These are phyloP conservation scores for Phaeophleospora eucalypticola DNA, from an alignment of 2,329 filamentous ascomycete species.

Conservation along the genomic window DNA sequence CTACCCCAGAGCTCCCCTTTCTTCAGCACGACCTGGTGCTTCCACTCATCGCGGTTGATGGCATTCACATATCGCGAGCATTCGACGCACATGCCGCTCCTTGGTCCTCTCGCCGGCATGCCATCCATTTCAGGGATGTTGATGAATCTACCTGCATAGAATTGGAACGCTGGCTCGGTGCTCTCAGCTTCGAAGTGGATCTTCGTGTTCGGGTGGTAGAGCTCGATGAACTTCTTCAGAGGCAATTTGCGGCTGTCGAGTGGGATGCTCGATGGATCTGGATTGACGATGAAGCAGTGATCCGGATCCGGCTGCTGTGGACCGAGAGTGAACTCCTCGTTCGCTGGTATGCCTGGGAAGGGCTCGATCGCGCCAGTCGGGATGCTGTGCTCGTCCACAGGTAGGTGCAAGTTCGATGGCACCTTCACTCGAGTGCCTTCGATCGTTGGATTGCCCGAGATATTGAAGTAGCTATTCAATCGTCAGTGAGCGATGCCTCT, in stretches of 20 bases:
- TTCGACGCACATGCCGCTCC: constrained; percentile 86
- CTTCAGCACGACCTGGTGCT: constrained; percentile 71
- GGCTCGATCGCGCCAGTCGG: constrained; percentile 64
- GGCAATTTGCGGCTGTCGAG: constrained; percentile 53
- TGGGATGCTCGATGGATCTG: constrained; percentile 51
- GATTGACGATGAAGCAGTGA: constrained; percentile 80
- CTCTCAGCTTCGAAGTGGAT: constrained; percentile 82
- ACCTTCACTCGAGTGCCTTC: constrained; percentile 59
- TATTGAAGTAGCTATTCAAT: constrained; percentile 65
- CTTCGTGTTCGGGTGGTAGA: constrained; percentile 68
- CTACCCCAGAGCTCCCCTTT: constrained; percentile 80
- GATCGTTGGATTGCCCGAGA: constrained; percentile 57
- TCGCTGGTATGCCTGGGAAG: constrained; percentile 62
- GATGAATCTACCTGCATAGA: constrained; percentile 87
- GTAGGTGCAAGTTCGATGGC: constrained; percentile 62
- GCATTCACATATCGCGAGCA: constrained; percentile 86
- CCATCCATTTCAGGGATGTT: constrained; percentile 61
- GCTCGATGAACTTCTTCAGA: constrained; percentile 64
- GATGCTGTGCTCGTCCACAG: constrained; percentile 68
- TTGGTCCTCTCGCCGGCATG: constrained; percentile 59
- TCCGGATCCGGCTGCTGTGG: constrained; percentile 71
- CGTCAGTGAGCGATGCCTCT: too few species aligned
- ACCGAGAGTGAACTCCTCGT: constrained; percentile 68
- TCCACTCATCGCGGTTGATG: constrained; percentile 76
- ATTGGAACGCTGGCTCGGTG: constrained; percentile 95